Conservation (phyloP, 2,329 filamentous ascomycete species). For the Aspergillus viridinutans region DNA sequence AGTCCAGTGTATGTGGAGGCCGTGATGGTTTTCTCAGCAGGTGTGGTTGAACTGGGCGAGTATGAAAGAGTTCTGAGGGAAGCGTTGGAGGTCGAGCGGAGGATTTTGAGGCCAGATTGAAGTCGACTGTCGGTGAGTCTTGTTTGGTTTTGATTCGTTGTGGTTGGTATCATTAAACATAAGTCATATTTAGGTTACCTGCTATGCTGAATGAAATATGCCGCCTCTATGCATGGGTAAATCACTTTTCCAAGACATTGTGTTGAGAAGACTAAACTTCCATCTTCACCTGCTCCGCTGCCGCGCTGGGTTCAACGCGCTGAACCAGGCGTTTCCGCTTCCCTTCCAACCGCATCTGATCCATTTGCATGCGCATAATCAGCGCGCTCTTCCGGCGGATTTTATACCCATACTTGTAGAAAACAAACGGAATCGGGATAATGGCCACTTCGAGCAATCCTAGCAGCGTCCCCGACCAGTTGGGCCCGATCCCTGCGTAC, state of each 20-base stretch:
- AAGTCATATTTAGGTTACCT: neutral
- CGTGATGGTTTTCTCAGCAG: constrained; percentile 71
- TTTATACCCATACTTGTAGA: constrained; percentile 60
- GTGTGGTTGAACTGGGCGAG: constrained; percentile 63
- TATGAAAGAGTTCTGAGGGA: constrained; percentile 62
- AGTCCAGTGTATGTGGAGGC: constrained; percentile 61
- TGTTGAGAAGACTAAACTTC: constrained; percentile 8
- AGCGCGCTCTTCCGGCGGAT: constrained; percentile 54
- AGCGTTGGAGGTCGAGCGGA: constrained; percentile 30
- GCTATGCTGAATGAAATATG: neutral
- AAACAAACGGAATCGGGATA: constrained; percentile 75
- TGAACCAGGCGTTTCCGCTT: constrained; percentile 29
- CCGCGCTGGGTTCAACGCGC: constrained; percentile 7
- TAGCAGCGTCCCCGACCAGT: constrained; percentile 75
- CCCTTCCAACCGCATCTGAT: constrained; percentile 45
- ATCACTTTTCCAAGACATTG: neutral
- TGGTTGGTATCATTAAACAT: neutral
- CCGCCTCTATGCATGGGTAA: neutral
- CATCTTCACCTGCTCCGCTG: constrained; percentile 15
- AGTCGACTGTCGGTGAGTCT: neutral
- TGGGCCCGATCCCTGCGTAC: constrained; percentile 65
- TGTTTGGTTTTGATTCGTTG: neutral
- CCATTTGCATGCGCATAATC: constrained; percentile 55
- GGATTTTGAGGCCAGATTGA: constrained; percentile 15
- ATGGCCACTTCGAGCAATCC: constrained; percentile 68